Percentiles rank a stretch among this genome's conserved stretches.
These are phyloP conservation scores for Alternaria viburni DNA, from an alignment of 2,329 filamentous ascomycete species.

Conservation along the genomic window DNA sequence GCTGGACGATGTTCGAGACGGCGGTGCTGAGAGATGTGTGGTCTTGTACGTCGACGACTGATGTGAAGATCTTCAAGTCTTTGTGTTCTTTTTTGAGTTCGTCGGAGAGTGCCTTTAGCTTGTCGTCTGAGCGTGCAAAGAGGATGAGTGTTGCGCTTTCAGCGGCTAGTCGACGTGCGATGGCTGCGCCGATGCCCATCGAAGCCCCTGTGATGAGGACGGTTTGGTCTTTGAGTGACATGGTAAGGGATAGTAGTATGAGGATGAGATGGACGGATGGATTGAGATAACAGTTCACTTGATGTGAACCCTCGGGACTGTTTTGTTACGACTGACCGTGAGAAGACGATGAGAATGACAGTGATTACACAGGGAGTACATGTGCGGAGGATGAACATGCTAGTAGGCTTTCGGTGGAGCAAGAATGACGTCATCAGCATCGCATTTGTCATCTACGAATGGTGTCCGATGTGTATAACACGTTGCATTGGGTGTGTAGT, in stretches of 20 bases:
- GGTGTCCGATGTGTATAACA: background rate
- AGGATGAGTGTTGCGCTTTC: conserved; percentile 53
- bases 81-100: conserved; percentile 16
- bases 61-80: conserved; percentile 31
- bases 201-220: conserved; percentile 50
- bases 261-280: background rate
- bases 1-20: conserved; percentile 24
- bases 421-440: conserved; percentile 7
- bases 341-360: background rate
- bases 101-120: conserved; percentile 27
- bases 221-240: conserved; percentile 35
- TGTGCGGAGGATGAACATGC: background rate
- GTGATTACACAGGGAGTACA: background rate
- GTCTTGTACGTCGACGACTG: conserved; percentile 45
- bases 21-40: conserved; percentile 37
- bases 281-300: background rate
- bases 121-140: conserved; percentile 48
- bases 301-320: background rate
- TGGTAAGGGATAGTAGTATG: conserved; percentile 3
- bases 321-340: background rate
- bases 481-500: background rate
- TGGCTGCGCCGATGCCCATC: conserved; percentile 57
- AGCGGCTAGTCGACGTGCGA: conserved; percentile 49
- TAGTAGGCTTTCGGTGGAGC: background rate
- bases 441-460: background rate